Percentiles rank a stretch among this genome's conserved stretches.
phyloP scores from a whole-genome alignment of 2,329 filamentous ascomycete species.

The Diaporthe citrichinensis region DNA sequence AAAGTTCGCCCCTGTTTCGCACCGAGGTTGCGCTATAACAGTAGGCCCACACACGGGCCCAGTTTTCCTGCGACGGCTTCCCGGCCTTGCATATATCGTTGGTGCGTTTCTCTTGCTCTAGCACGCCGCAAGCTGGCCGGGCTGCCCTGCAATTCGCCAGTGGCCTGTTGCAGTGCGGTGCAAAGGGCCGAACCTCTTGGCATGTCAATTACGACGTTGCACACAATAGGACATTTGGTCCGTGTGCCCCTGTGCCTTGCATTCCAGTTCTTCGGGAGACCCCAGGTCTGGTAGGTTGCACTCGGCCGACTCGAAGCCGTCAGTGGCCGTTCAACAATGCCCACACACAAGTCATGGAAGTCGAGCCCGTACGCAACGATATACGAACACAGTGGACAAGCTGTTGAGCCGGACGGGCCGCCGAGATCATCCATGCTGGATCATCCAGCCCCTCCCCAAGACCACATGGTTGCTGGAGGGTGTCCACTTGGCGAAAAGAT shows the following conservation, averaged over 20 bases:
- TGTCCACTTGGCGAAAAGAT: slow-evolving; percentile 23
- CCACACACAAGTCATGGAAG: neutral
- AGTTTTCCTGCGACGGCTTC: slow-evolving; percentile 21
- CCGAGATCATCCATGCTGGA: neutral
- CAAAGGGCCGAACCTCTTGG: slow-evolving; percentile 27
- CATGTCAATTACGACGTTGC: slow-evolving; percentile 27
- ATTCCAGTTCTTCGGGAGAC: slow-evolving; percentile 25
- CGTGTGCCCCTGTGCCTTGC: slow-evolving; percentile 29
- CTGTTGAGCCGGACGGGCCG: neutral
- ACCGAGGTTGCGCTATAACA: neutral
- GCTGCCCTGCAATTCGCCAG: slow-evolving; percentile 26
- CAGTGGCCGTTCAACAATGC: neutral
- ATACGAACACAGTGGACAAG: slow-evolving; percentile 4
- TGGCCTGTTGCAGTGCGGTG: slow-evolving; percentile 2
- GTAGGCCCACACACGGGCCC: slow-evolving; percentile 12
- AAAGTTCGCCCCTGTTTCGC: slow-evolving; percentile 29
- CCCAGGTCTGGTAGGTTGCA: slow-evolving; percentile 23
- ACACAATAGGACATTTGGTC: slow-evolving; percentile 31
- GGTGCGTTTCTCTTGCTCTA: slow-evolving; percentile 11
- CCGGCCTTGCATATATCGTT: slow-evolving; percentile 24
- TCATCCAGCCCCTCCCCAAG: neutral
- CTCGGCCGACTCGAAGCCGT: slow-evolving; percentile 15
- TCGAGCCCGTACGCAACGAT: neutral
- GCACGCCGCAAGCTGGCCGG: slow-evolving; percentile 8
- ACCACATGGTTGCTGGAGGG: slow-evolving; percentile 12